Conservation (phyloP, 352 stramenopile genomes). For the Thraustochytrium sp. region DNA sequence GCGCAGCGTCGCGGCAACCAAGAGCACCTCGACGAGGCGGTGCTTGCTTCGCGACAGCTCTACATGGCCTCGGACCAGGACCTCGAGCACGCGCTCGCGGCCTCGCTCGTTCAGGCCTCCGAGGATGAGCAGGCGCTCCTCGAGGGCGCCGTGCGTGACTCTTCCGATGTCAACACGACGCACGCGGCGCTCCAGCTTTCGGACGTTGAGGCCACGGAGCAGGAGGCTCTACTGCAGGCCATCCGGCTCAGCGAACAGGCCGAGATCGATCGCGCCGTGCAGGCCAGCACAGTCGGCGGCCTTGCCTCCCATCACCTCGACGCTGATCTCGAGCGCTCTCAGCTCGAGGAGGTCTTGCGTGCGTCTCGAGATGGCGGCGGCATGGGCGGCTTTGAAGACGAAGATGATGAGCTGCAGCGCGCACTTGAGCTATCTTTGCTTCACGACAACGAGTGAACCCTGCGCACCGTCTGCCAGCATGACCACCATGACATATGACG, state of each 20-base stretch:
- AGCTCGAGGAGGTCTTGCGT: background rate
- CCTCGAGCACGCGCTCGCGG: background rate
- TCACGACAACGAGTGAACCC: background rate
- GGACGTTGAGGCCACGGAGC: slow-evolving; percentile 15
- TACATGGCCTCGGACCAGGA: background rate
- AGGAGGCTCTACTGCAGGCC: background rate
- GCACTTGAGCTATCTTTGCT: background rate
- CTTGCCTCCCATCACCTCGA: background rate
- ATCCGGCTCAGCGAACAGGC: background rate
- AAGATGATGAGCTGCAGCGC: slow-evolving; percentile 17
- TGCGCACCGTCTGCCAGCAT: background rate
- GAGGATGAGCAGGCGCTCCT: background rate
- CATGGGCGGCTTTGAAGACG: background rate
- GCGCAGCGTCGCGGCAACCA: background rate
- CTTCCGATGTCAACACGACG: background rate
- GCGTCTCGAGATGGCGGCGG: background rate
- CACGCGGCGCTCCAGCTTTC: background rate
- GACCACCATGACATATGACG: too few species aligned
- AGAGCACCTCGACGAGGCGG: background rate
- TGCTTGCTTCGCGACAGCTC: background rate
- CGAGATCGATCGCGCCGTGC: background rate
- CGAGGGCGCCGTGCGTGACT: background rate
- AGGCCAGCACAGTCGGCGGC: background rate
- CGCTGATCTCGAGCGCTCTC: background rate
- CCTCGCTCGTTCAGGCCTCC: background rate